phyloP scores from a whole-genome alignment of 805 yeast species.

The Yamadazyma endophytica region DNA sequence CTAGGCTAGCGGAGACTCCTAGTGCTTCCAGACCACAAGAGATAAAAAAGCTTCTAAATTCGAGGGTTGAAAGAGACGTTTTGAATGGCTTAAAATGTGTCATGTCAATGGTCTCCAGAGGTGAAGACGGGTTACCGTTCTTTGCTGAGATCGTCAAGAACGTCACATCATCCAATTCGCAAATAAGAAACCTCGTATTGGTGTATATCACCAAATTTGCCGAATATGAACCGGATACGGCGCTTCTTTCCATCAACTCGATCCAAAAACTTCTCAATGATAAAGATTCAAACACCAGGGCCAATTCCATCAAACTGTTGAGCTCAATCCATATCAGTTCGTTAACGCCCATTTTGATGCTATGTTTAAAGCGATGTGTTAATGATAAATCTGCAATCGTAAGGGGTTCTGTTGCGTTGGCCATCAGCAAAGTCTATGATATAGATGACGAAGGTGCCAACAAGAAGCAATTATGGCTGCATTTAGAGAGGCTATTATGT shows the following conservation, averaged over 20 bases:
- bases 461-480: slow-evolving; percentile 45
- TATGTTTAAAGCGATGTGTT: slow-evolving; percentile 66
- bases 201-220: slow-evolving; percentile 72
- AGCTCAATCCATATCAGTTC: slow-evolving; percentile 82
- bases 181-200: slow-evolving; percentile 72
- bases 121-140: slow-evolving; percentile 37
- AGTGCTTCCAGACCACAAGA: slow-evolving; percentile 59
- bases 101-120: slow-evolving; percentile 33
- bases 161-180: slow-evolving; percentile 61
- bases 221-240: slow-evolving; percentile 82
- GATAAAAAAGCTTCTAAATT: slow-evolving; percentile 59
- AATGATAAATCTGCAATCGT: slow-evolving; percentile 76
- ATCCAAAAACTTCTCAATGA: slow-evolving; percentile 81
- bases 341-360: slow-evolving; percentile 70
- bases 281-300: slow-evolving; percentile 60
- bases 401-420: slow-evolving; percentile 72
- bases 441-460: slow-evolving; percentile 39
- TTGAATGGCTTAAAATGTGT: slow-evolving; percentile 40
- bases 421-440: slow-evolving; percentile 55
- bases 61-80: slow-evolving; percentile 57
- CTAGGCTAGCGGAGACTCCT: slow-evolving; percentile 61
- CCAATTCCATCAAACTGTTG: slow-evolving; percentile 72
- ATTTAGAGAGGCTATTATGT: slow-evolving; percentile 50
- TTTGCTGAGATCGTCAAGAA: slow-evolving; percentile 91
- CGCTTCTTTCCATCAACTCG: slow-evolving; percentile 84